phyloP scores from a whole-genome alignment of 2,329 filamentous ascomycete genomes.

The Botryosphaeria dothidea region DNA sequence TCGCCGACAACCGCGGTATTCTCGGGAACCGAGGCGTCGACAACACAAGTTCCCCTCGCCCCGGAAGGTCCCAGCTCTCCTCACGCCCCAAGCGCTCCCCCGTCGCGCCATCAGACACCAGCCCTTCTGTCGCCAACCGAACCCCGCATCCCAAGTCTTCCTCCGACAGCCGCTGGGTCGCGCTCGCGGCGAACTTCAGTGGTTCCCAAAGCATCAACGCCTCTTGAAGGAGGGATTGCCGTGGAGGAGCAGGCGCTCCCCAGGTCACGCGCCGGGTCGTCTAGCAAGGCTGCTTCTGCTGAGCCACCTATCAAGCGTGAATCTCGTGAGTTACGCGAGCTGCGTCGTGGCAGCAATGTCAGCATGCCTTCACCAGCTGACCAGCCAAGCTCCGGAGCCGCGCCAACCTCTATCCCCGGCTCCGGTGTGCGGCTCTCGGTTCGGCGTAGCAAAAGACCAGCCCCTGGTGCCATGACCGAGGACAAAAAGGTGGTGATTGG shows the following conservation, averaged over 20 bases:
- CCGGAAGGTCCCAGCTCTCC: constrained; percentile 40
- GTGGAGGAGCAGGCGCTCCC: constrained; percentile 34
- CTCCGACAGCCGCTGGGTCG: constrained; percentile 9
- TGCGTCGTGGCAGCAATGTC: constrained; percentile 49
- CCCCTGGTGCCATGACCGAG: constrained; percentile 69
- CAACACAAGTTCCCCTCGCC: constrained; percentile 44
- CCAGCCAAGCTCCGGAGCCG: constrained; percentile 21
- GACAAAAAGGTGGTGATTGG: constrained; percentile 68
- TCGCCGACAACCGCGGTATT: constrained; percentile 19
- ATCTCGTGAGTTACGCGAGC: constrained; percentile 35
- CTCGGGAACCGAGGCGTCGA: constrained; percentile 28
- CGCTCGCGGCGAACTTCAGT: constrained; percentile 19
- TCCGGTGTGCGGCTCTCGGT: constrained; percentile 30
- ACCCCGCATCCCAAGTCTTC: not conserved
- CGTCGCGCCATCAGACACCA: constrained; percentile 10
- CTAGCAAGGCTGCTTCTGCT: constrained; percentile 49
- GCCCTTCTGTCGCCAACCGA: constrained; percentile 1
- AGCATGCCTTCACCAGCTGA: constrained; percentile 37
- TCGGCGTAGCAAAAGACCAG: constrained; percentile 64
- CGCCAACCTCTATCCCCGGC: constrained; percentile 31
- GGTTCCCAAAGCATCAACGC: constrained; percentile 21
- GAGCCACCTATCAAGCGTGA: constrained; percentile 46
- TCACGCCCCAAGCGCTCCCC: constrained; percentile 2
- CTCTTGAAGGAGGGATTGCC: not conserved
- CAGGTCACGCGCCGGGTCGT: constrained; percentile 30